These are phyloP conservation scores for Pseudonitzschia pungens DNA, from an alignment of 108 stramenopile genomes.

Conservation along the genomic window DNA sequence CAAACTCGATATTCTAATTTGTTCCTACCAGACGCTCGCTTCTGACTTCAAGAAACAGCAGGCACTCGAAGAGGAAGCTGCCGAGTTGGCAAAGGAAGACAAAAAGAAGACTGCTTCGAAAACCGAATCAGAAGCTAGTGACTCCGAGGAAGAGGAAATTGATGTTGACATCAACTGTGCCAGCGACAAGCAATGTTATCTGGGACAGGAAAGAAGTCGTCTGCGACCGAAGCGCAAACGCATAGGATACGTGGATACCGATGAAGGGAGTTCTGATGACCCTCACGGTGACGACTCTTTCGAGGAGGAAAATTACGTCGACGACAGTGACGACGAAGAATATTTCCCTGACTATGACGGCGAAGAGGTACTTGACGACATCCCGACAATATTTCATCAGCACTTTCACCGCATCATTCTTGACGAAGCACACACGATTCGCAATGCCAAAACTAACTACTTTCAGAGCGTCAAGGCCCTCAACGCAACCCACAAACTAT, in stretches of 20 bases:
- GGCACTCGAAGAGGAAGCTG: background rate
- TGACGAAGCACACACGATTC: conserved; percentile 63
- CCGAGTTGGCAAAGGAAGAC: background rate
- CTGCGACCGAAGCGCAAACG: background rate
- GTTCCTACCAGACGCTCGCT: conserved; percentile 62
- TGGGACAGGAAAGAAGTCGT: background rate
- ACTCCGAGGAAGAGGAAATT: background rate
- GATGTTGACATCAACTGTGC: background rate
- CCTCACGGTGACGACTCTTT: background rate
- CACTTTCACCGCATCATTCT: conserved; percentile 56
- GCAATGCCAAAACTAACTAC: conserved; percentile 34
- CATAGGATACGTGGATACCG: background rate
- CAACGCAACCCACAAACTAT: conserved; percentile 38
- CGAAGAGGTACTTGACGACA: background rate
- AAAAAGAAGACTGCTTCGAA: background rate
- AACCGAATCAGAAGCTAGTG: background rate
- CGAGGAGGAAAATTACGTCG: background rate
- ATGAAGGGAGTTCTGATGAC: background rate
- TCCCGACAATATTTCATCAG: conserved; percentile 38
- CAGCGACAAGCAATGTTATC: background rate
- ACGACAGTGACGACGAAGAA: background rate
- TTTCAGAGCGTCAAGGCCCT: conserved; percentile 33
- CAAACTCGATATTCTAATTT: conserved; percentile 44
- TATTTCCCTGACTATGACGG: background rate
- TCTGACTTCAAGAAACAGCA: conserved; percentile 28